Evolutionary conservation across 305 asterid genomes (phyloP).

Genomic region (Solanum hybrid): DNA sequence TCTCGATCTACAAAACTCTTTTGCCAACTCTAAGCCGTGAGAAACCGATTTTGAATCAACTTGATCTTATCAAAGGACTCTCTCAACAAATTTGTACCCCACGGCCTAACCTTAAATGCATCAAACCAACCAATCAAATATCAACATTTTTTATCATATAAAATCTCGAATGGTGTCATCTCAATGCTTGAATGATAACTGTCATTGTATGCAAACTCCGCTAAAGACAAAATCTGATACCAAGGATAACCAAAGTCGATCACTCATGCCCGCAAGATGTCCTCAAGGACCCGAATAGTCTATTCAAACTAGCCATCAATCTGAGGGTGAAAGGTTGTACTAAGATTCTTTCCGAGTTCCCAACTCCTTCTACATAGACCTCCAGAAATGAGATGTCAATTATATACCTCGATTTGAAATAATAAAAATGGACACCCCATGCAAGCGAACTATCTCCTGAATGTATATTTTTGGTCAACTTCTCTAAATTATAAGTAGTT

Average conservation of each 20-base stretch:
- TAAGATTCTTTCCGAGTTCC: neutral
- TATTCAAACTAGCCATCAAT: neutral
- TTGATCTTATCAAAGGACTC: neutral
- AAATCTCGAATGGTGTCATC: neutral
- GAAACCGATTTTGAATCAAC: neutral
- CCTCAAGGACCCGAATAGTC: neutral
- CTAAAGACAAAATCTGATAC: too few species aligned
- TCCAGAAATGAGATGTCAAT: neutral
- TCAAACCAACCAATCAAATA: neutral
- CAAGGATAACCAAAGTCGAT: neutral
- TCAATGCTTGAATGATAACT: neutral
- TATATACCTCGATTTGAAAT: neutral
- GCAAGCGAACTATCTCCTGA: neutral
- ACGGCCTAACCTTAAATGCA: neutral
- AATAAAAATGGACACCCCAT: neutral
- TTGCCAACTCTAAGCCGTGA: neutral
- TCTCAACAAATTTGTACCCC: neutral
- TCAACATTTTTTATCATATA: neutral
- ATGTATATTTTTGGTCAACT: neutral
- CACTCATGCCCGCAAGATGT: neutral
- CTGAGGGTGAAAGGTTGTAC: neutral
- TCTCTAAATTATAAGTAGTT: neutral
- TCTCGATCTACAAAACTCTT: too few species aligned
- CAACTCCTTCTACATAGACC: neutral
- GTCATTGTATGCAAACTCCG: neutral